Base-by-base conservation (phyloP, 202 grass and related monocot species). In the Cymbopogon flexuosus region DNA sequence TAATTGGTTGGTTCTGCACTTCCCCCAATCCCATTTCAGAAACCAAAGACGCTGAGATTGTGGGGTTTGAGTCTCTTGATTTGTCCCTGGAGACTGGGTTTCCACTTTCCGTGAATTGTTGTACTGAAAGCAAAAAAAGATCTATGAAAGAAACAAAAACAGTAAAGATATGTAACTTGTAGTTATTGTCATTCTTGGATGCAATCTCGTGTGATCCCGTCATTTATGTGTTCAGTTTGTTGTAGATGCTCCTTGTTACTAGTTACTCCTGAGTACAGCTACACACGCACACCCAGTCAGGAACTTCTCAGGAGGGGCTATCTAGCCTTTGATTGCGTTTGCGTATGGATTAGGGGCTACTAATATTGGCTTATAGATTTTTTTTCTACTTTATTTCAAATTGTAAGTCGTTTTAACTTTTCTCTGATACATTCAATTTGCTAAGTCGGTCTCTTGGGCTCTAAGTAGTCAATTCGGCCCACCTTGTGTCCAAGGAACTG, bases 91-190 rank as follows among this genome's bases (percentile, higher is more conserved):
- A 82, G 73, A 41, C 10, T 73, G 16, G 47, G 73, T 52, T 85
- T 85, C 68, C 78, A 62, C 61, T 61, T 78, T 47, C 68, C 67
- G 43, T 40, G n/a, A 7, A 79, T 78, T 78, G 46, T 81, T 79
- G 79, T 83, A 70, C 61, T 45, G 51, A 54, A 47, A 2, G 27
- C 18, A 52, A 52, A 8, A 45, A 46, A n/a, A 78, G 54, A 23
- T 29, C 68, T 73, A 9, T 13, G 12, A 24, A 73, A 9, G 67
- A 63, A 86, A 83, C 61, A 83, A 45, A 63, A 70, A 74, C 77
- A 62, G 29, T 68, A 68, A 84, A 40, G 35, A 73, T 61, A 52
- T 87, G 75, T 83, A 64, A 73, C 40, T 62, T 87, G 75, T 83
- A 70, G 22, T 56, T 75, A 10, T 56, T 80, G 75, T 68, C 10